Conservation (phyloP, 441 rosid genomes). For the Pelargonium cotyledonis region DNA sequence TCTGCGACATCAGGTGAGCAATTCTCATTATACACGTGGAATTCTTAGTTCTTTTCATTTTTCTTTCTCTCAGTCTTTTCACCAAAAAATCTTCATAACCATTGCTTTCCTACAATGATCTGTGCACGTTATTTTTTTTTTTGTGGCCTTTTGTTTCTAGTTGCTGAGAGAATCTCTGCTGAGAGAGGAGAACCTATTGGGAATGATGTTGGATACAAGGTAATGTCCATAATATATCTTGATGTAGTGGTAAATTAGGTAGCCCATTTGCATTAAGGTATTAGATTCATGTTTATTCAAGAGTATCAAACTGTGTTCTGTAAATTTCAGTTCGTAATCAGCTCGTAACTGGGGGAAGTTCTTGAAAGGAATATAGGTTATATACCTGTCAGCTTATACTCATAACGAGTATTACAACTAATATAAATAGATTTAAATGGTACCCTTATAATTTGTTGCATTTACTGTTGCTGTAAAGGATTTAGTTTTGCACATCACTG, state of each 20-base stretch:
- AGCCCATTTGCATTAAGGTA: background rate
- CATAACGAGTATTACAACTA: background rate
- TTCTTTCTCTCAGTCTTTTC: conserved; percentile 3
- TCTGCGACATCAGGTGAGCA: conserved; percentile 82
- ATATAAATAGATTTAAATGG: too few species aligned
- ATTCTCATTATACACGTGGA: conserved; percentile 13
- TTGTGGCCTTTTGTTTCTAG: conserved; percentile 34
- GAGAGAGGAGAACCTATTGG: conserved; percentile 89
- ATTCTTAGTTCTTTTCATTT: conserved; percentile 10
- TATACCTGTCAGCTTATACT: background rate
- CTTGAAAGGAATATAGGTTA: too few species aligned
- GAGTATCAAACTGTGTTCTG: background rate
- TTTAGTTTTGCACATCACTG: background rate
- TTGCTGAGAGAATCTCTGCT: conserved; percentile 83
- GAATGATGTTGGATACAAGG: conserved; percentile 89
- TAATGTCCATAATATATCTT: conserved; percentile 20
- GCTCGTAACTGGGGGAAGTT: too few species aligned
- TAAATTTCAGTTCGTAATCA: background rate
- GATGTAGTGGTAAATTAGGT: background rate
- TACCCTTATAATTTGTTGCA: background rate
- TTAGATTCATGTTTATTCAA: too few species aligned
- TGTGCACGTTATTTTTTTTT: conserved; percentile 18
- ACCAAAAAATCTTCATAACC: background rate
- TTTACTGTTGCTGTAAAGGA: background rate
- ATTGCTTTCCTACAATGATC: background rate